Percentiles rank a stretch among this genome's conserved stretches.
Conservation (phyloP, 1,284 basidiomycete genomes). For the Amylostereum chailletii region DNA sequence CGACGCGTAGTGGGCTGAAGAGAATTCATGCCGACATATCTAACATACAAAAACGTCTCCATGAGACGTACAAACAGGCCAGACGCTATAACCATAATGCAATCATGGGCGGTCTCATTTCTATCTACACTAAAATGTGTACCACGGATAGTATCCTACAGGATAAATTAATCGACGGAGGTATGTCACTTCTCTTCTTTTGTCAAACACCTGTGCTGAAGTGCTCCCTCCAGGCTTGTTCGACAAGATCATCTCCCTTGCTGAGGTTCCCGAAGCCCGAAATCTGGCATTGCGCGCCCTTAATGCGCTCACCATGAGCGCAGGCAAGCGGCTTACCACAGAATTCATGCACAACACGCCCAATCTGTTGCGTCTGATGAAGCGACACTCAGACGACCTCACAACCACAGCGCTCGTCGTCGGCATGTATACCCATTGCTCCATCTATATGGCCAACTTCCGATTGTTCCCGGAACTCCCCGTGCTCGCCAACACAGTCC, state of each 20-base stretch:
- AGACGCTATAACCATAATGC: too few species aligned
- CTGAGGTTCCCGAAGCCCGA: slow-evolving; percentile 1
- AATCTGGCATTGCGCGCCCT: slow-evolving; percentile 5
- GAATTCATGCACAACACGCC: neutral
- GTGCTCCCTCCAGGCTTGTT: slow-evolving; percentile 2
- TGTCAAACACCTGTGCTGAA: neutral
- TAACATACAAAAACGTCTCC: neutral
- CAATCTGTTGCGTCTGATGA: neutral
- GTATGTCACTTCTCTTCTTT: neutral
- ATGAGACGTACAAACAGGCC: too few species aligned
- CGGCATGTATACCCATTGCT: slow-evolving; percentile 6
- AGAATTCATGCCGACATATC: slow-evolving; percentile 39
- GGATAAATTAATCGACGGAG: neutral
- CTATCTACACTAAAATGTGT: too few species aligned
- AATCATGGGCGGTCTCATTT: too few species aligned
- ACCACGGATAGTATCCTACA: too few species aligned
- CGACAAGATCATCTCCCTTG: slow-evolving; percentile 3
- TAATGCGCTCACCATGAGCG: neutral
- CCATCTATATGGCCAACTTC: neutral
- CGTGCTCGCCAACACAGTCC: slow-evolving; percentile 1
- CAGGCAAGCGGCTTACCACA: neutral
- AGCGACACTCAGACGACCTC: slow-evolving; percentile 6
- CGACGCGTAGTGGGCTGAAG: slow-evolving; percentile 40
- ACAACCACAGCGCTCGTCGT: neutral
- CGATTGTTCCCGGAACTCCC: slow-evolving; percentile 1